Base-by-base conservation (phyloP, 192 early-diverging fungal genomes). In the Gorgonomyces haynaldii region DNA sequence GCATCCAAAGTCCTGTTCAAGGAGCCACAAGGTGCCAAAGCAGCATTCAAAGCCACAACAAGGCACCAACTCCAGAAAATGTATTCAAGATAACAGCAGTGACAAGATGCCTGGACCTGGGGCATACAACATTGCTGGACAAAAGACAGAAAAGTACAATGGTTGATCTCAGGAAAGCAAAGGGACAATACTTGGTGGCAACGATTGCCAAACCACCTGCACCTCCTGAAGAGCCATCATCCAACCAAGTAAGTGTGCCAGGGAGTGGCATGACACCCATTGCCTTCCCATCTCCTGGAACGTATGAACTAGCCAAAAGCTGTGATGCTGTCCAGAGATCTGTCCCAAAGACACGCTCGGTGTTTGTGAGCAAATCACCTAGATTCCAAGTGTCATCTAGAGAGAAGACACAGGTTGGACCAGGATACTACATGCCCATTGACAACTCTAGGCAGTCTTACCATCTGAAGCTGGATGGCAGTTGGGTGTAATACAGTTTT, bases 11-110 rank as follows among this genome's bases (percentile, higher is more conserved):
- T 27, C 4, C 6, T 43, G 6, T 13, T 28, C 25, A 23, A 23
- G 0, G 50, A 50, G 20, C 17, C 38, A 12, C 29, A 52, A 8
- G 66, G 66, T 9, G 66, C 66, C 5, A 50, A 37, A 21, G 61
- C 66, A 17, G 57, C 66, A 27, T 69, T 69, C 37, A 64, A 55
- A 30, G 37, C 54, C 2, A 53, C 54, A 6, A 2, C 27, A 17
- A 24, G 62, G 25, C 47, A 17, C 23, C 42, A 43, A 8, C 4
- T 28, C 16, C 4, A 4, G 5, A 22, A 43, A 8, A 7, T 43
- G 42, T 43, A 43, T n/a, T 26, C 26, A 3, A n/a, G 8, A 8
- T 19, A 6, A 8, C 16, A 43, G 0, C 16, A 9, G 25, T 28
- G 42, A 28, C 2, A 43, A 43, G 29, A 0, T 23, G 5, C 42